Evolutionary conservation across 768 basidiomycete species (phyloP), one percentile per base, ranked within the genome.

Genomic region (Mycena amicta): DNA sequence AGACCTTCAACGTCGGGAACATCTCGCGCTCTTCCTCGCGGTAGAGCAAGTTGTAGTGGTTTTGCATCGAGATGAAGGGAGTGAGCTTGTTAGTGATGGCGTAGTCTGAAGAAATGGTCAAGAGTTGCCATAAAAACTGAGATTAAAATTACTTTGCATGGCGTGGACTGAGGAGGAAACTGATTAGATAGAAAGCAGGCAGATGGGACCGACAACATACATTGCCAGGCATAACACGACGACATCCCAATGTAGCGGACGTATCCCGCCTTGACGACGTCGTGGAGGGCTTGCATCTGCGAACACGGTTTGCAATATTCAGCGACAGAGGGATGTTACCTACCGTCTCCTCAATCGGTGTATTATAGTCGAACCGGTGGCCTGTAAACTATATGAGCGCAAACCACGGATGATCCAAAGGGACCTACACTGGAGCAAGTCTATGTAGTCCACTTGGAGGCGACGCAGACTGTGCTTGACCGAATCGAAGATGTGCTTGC

Each of bases 1-100:
- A 40, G 31, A 80, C 82, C 73, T 83, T 82, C 30, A 83, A 69
- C 2, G 80, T 81, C 3, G 86, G 86, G 66, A 86, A 82, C 82
- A 85, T 83, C 66, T 84, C 83, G 2, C 83, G 74, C 67, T 84
- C 86, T 61, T 89, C 86, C 68, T 89, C 87, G 16, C 87, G 74
- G 63, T 89, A 88, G 13, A 85, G 60, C 11, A 85, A 68, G 57
- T 73, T 83, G 68, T 89, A 80, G 57, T 85, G 83, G 66, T 88
- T 88, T 68, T 88, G 86, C 87, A 88, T 86, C 2, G 82, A 83
- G 63, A 88, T 84, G 71, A 89, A 88, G 0, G 81, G 82, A 0
- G 82, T 83, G 3, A 83, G 68, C 6, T 80, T 78, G 68, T 88
- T 82, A 41, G 74, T 67, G 56, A 86, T 81, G 1, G 85, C 86